Base-by-base conservation (phyloP, 305 asterid species). In the Fraxinus nigra region DNA sequence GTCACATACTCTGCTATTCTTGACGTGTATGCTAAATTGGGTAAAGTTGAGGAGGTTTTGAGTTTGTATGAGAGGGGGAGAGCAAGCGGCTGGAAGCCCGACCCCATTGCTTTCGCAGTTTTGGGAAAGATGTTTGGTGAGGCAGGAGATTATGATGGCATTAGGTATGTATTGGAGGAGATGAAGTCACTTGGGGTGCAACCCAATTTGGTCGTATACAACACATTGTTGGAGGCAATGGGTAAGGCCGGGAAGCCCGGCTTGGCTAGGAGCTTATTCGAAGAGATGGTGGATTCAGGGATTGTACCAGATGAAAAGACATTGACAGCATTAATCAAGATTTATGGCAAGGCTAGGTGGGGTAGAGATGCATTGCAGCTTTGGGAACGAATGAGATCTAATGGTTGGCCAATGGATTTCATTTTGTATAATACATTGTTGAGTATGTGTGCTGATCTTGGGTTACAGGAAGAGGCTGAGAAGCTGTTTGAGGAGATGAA, bases 391-490 rank as follows among this genome's bases (percentile, higher is more conserved):
- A 94, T 96, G 98, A 92, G 83, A 86, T 80, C 78, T 14, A 94
- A 94, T 0, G 90, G 93, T 0, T 96, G 99, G 99, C 98, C 99
- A 11, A 90, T 92, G 86, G 98, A 96, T 83, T 93, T 94, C 86
- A 89, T 93, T 56, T 78, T 96, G 88, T 93, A 93, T 61, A 96
- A 94, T 82, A 89, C 98, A 0, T 85, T 96, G 93, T 81, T 96
- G 83, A 93, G 95, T 83, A 94, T 93, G 99, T 96, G 98, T 89
- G 99, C 98, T 69, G 98, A 96, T 90, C 88, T 96, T 77, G 99
- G 98, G 32, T 86, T 95, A 85, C 93, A 93, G 81, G 94, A 93
- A 40, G 98, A 93, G 84, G 99, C 94, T 0, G 98, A 93, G 86
- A 85, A 72, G 16, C 81, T 95, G 79, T 93, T 95, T 72, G 88